Base-by-base conservation (phyloP, 805 yeast species). In the Saccharomycopsis javanensis region DNA sequence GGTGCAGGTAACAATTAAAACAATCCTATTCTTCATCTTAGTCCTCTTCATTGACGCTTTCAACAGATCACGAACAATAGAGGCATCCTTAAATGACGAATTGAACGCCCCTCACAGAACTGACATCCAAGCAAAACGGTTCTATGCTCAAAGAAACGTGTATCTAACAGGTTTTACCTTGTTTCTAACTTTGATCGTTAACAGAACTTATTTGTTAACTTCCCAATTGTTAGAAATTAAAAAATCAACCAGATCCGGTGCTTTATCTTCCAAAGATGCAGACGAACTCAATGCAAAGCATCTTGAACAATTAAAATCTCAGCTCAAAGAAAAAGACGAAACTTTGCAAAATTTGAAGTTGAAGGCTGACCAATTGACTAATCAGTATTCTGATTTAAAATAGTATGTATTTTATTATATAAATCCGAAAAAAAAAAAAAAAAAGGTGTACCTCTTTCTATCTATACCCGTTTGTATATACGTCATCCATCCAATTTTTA, bases 71-170 rank as follows among this genome's bases (percentile, higher is more conserved):
- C 78, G 78, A 67, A 73, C 84, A 23, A 88, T 89, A 35, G 76
- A 80, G 38, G 74, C 76, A 51, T 96, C 88, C 66, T 73, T 85
- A 66, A 69, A 73, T 45, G 71, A 75, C 16, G 48, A 42, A 8
- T 18, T 42, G 28, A 42, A 42, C 13, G 65, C 66, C 38, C 65
- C 63, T 7, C 64, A 65, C 8, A 61, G 64, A 4, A 46, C 62
- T 1, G 98, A 94, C 67, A 77, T 87, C 57, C 90, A 86, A 70
- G 94, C 97, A 23, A 81, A 97, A 71, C 80, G 90, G 67, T 94
- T 94, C 72, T 91, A 91, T 68, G 89, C 97, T 20, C 99, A 94
- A 74, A 83, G 99, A 74, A 94, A 94, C 76, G 82, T 90, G 85
- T 94, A 94, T 66, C 77, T 94, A 54, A 89, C 97, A 64, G 99